A percentile compares a stretch with the other conserved stretches of the same genome.
Evolutionary conservation across 164 flowering plant species (phyloP).

Genomic region (Echeveria elegans): DNA sequence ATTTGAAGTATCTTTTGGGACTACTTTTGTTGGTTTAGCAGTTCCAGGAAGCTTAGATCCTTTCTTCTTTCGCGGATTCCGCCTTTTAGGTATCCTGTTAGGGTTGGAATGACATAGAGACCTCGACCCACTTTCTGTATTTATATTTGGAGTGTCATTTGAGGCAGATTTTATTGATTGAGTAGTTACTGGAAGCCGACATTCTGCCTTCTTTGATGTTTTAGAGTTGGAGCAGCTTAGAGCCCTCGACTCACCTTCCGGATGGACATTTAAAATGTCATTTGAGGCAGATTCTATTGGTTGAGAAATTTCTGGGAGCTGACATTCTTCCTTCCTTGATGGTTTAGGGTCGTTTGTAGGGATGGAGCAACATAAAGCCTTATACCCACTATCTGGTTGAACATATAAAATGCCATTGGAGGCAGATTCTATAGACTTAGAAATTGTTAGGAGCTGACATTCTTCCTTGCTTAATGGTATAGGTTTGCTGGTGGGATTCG

Average conservation of each 20-base stretch:
- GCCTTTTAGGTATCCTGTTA: not conserved
- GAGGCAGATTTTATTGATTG: not conserved
- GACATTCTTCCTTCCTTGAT: not conserved
- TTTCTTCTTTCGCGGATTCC: not conserved
- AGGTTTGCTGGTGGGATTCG: not conserved
- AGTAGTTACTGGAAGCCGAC: not conserved
- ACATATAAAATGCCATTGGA: too few species aligned
- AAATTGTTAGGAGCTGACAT: not conserved
- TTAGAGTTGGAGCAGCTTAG: not conserved
- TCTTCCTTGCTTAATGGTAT: not conserved
- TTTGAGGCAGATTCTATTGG: not conserved
- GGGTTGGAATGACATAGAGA: too few species aligned
- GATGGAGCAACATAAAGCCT: not conserved
- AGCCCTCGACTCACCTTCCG: not conserved
- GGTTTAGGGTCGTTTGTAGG: not conserved
- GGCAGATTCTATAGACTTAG: not conserved
- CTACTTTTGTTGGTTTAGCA: not conserved
- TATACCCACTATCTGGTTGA: not conserved
- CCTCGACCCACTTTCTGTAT: not conserved
- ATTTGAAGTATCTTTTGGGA: not conserved
- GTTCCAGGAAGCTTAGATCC: not conserved
- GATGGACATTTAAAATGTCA: not conserved
- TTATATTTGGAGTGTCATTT: not conserved
- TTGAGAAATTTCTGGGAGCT: not conserved
- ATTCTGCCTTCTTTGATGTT: not conserved